Base-by-base conservation (phyloP, 306 rosid species). In the Coriaria nepalensis region DNA sequence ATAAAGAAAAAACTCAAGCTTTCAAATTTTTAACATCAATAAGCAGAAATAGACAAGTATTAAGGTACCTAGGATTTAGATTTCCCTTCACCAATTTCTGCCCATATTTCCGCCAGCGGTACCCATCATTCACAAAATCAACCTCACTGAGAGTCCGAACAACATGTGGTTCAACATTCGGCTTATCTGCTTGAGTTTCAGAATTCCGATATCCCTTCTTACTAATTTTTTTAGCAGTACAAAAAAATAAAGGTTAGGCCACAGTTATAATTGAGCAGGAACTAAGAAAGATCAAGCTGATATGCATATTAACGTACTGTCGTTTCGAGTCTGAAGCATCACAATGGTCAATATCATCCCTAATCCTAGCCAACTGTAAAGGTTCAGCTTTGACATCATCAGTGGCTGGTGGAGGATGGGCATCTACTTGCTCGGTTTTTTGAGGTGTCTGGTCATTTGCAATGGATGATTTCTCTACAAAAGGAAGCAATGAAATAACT, bases 31-130 rank as follows among this genome's bases (percentile, higher is more conserved):
- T 50, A 50, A 35, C 29, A 45, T 39, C 14, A 43, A 33, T n/a
- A 4, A 10, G 65, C 35, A 39, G 46, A 32, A 20, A 20, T 20
- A 20, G 29, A 20, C 3, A 20, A 20, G 29, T 20, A 20, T 20
- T 20, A 20, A 20, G 29, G 29, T 76, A 83, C 96, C 94, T 78
- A 36, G 88, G 96, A 60, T 88, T 74, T 61, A 79, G 55, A 68
- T 78, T 88, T 62, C 94, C 93, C 66, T 83, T 88, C 33, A 83
- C 93, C 40, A 78, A 53, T 62, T 88, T 88, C 72, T 84, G 96
- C 62, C 96, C 96, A 12, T 88, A 88, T 74, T 88, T 88, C 53
- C 94, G 88, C 96, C 96, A 88, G 56, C 93, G 82, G 66, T 74
- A 74, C 55, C 97, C 97, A 50, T 88, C 97, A 60, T 72, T 74